Evolutionary conservation across 2,329 filamentous ascomycete species (phyloP).

Genomic region (Exserohilum turcica): DNA sequence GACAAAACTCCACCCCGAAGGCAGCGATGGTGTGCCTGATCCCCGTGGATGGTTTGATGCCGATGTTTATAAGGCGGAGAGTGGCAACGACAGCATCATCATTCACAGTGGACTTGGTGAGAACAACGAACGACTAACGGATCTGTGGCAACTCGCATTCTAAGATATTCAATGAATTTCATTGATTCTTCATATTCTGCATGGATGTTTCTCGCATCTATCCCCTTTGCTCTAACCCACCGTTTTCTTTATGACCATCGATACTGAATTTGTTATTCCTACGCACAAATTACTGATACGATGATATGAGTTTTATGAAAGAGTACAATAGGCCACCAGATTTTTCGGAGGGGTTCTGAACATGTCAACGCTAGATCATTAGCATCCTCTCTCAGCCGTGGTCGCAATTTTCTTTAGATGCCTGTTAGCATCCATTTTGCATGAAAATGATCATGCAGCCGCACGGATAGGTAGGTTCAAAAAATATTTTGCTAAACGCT

Average conservation of each 20-base stretch:
- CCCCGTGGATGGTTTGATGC: constrained; percentile 62
- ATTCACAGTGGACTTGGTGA: constrained; percentile 60
- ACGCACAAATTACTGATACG: no score
- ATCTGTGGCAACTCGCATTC: constrained; percentile 55
- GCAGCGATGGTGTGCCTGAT: constrained; percentile 41
- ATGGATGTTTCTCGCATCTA: neutral
- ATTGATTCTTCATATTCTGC: neutral
- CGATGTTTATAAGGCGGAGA: constrained; percentile 46
- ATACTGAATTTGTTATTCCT: no score
- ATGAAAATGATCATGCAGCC: no score
- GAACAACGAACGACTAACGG: constrained; percentile 57
- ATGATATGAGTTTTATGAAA: no score
- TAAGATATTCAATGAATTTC: constrained; percentile 1
- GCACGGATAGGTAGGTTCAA: no score
- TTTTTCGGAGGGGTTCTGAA: no score
- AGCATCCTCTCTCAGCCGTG: no score
- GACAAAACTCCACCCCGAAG: constrained; percentile 34
- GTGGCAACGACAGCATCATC: constrained; percentile 47
- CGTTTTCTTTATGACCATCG: neutral
- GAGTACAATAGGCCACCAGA: no score
- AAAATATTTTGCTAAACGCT: no score
- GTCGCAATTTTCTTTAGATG: no score
- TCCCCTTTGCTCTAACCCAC: neutral
- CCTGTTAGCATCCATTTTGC: no score
- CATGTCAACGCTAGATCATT: no score